Evolutionary conservation across 306 rosid genomes (phyloP), one percentile per base, ranked within the genome.

Genomic region (Lathyrus oleraceus): DNA sequence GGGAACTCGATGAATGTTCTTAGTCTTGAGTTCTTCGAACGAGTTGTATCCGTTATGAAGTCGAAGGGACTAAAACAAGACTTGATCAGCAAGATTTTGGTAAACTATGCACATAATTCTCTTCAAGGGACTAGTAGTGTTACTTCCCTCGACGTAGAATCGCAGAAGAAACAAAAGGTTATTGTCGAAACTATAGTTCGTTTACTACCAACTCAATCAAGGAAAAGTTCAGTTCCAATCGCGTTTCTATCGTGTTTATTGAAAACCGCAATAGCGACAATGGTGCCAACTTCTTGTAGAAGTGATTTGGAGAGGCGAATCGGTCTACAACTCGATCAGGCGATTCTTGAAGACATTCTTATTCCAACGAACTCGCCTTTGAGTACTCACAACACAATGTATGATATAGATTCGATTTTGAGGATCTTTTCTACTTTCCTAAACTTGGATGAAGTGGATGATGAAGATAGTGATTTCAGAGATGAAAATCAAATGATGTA

Each of bases 41-140:
- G 99, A 53, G 97, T 91, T 71, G 47, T 95, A 16, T 71, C 95
- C 14, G 89, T 94, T 1, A 87, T 95, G 71, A 95, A 89, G 64
- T 87, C 97, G 5, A 95, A 95, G 81, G 99, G 99, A 30, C 81
- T 95, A 43, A 95, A 83, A 47, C 99, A 95, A 80, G 99, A 95
- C 47, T 68, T 95, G 86, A 95, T 95, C 65, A 80, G 97, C 87
- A 91, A 89, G 53, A 91, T 95, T 71, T 77, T 95, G 85, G 86
- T 87, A 32, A 87, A 91, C 70, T 95, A 95, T 72, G 82, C 97
- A 4, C 97, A 91, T 44, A 91, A 74, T 72, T 91, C 96, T 68
- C 92, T 87, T 76, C 95, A 95, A 78, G 87, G 84, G 94, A 93
- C 27, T 65, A 62, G 20, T 21, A 62, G 15, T 53, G 74, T 87